phyloP scores from a whole-genome alignment of 768 basidiomycete genomes.

The Lactarius sanguifluus region DNA sequence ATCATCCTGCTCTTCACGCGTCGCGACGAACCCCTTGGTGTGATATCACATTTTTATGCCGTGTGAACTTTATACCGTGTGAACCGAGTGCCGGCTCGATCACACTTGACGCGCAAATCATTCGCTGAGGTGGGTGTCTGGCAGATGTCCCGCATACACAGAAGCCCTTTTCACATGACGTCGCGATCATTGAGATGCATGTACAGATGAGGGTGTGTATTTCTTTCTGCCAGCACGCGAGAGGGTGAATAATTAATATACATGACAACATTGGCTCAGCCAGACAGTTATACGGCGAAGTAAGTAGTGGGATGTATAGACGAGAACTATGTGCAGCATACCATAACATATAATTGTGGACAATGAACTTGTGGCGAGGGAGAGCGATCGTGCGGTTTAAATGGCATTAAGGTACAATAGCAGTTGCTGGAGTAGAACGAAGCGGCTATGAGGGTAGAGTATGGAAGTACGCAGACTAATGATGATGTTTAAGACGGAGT shows the following conservation, averaged over 20 bases:
- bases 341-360: constrained; percentile 27
- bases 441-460: constrained; percentile 16
- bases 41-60: constrained; percentile 8
- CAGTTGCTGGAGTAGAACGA: constrained; percentile 18
- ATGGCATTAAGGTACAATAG: constrained; percentile 26
- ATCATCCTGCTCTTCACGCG: constrained; percentile 7
- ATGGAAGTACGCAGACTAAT: constrained; percentile 13
- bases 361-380: constrained; percentile 13
- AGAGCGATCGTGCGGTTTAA: constrained; percentile 23
- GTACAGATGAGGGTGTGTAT: constrained; percentile 19
- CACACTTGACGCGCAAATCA: background rate
- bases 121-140: background rate
- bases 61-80: constrained; percentile 3
- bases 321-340: constrained; percentile 28
- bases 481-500: constrained; percentile 4
- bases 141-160: background rate
- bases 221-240: constrained; percentile 20
- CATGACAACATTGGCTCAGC: constrained; percentile 24
- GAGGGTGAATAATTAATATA: constrained; percentile 26
- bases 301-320: constrained; percentile 27
- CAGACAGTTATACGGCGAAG: constrained; percentile 25
- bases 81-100: background rate
- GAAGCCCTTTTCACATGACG: constrained; percentile 11
- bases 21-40: constrained; percentile 1
- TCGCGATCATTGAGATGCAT: constrained; percentile 9